These are phyloP conservation scores for Thielaviopsis punctulata DNA, from an alignment of 2,329 filamentous ascomycete genomes.

Conservation along the genomic window DNA sequence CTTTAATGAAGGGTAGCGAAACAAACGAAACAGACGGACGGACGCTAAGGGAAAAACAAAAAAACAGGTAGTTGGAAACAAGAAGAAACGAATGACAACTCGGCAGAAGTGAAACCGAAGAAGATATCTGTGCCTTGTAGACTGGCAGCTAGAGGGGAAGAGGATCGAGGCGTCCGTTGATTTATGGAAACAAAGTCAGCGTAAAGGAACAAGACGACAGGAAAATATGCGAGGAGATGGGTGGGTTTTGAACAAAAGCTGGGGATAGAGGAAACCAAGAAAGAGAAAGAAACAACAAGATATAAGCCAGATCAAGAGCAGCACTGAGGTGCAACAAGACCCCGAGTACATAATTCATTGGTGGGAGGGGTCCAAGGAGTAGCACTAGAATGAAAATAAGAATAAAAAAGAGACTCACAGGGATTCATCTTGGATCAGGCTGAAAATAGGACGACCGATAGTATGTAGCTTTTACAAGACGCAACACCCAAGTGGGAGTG, in stretches of 20 bases:
- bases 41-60: too few relatives aligned
- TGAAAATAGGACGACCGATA: not conserved
- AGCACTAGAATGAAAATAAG: conserved; percentile 10
- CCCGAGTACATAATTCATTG: not conserved
- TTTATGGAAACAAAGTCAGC: not conserved
- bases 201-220: not conserved
- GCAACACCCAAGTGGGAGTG: not conserved
- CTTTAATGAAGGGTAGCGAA: not conserved
- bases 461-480: not conserved
- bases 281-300: too few relatives aligned
- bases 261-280: too few relatives aligned
- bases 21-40: not conserved
- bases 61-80: too few relatives aligned
- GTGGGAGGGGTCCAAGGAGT: conserved; percentile 3
- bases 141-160: too few relatives aligned
- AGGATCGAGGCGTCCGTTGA: too few relatives aligned
- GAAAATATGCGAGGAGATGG: not conserved
- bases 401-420: conserved; percentile 10
- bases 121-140: too few relatives aligned
- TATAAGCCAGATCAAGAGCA: not conserved
- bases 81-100: not conserved
- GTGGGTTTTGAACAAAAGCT: not conserved
- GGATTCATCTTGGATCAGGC: conserved; percentile 7
- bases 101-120: too few relatives aligned
- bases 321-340: not conserved